Percentiles rank a stretch among this genome's conserved stretches.
These are phyloP conservation scores for Acanthamoeba triangularis DNA, from an alignment of 208 protist genomes.

Conservation along the genomic window DNA sequence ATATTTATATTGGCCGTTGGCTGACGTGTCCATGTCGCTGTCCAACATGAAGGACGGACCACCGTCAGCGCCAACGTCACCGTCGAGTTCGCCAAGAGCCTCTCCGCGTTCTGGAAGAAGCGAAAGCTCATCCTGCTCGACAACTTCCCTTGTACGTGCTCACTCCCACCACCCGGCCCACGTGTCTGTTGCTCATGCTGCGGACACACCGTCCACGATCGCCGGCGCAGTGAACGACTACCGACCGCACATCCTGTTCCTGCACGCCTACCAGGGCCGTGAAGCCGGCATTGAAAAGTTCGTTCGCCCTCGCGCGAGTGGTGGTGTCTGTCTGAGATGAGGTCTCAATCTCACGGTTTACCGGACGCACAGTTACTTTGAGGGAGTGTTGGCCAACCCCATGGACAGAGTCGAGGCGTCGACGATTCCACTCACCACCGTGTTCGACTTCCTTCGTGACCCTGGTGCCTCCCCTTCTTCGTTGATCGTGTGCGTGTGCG, in stretches of 20 bases:
- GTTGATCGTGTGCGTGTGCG: too few species aligned
- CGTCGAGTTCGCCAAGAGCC: slow-evolving; percentile 47
- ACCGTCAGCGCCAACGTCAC: slow-evolving; percentile 18
- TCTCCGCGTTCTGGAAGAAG: slow-evolving; percentile 37
- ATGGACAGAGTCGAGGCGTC: slow-evolving; percentile 48
- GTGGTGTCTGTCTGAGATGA: too few species aligned
- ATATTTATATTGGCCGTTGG: too few species aligned
- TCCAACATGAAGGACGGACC: neutral
- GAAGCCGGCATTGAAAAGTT: slow-evolving; percentile 41
- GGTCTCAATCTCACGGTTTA: neutral
- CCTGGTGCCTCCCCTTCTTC: neutral
- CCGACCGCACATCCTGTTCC: slow-evolving; percentile 22
- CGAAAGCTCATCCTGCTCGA: slow-evolving; percentile 41
- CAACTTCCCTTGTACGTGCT: slow-evolving; percentile 31
- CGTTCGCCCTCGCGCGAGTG: neutral
- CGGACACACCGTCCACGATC: neutral
- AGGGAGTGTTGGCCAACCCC: slow-evolving; percentile 37
- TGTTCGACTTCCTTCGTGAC: slow-evolving; percentile 49
- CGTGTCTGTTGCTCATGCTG: neutral
- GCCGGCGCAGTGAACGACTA: slow-evolving; percentile 36
- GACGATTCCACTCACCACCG: slow-evolving; percentile 4
- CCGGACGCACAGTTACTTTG: neutral
- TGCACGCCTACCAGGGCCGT: slow-evolving; percentile 50
- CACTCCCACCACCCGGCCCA: neutral
- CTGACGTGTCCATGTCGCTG: neutral